phyloP scores from a whole-genome alignment of 805 yeast species.

The Candida manassasensis region DNA sequence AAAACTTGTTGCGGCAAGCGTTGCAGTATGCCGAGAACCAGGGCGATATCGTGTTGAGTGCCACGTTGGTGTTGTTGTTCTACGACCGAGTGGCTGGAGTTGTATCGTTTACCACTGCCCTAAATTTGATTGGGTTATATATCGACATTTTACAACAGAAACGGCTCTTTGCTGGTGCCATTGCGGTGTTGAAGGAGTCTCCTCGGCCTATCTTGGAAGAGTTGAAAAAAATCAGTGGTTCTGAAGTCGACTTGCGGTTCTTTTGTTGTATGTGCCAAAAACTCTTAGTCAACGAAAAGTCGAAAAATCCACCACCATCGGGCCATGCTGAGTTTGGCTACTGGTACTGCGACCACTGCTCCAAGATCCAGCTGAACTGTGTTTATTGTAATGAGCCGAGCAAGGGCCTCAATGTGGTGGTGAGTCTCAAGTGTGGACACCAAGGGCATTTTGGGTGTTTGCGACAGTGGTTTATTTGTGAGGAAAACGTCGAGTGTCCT shows the following conservation, averaged over 20 bases:
- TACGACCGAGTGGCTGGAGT: constrained; percentile 22
- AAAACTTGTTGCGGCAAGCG: constrained; percentile 45
- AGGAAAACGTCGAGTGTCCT: constrained; percentile 69
- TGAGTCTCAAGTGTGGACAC: constrained; percentile 74
- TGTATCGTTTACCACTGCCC: constrained; percentile 26
- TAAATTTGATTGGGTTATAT: constrained; percentile 55
- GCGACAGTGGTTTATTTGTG: constrained; percentile 68
- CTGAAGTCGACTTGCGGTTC: constrained; percentile 36
- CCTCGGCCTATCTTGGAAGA: constrained; percentile 25
- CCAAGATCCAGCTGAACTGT: constrained; percentile 59
- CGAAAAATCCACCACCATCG: constrained; percentile 34
- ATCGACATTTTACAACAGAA: constrained; percentile 49
- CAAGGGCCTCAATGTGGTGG: constrained; percentile 60
- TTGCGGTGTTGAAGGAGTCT: constrained; percentile 46
- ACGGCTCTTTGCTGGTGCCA: constrained; percentile 53
- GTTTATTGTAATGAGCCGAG: constrained; percentile 73
- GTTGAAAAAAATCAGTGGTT: constrained; percentile 28
- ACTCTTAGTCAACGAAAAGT: constrained; percentile 54
- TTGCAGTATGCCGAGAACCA: constrained; percentile 52
- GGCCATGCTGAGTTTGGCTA: constrained; percentile 46
- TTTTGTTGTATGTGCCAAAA: constrained; percentile 60
- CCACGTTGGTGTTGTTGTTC: constrained; percentile 54
- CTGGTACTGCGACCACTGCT: constrained; percentile 83
- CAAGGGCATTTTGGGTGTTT: constrained; percentile 80
- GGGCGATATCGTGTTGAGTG: constrained; percentile 61